These are phyloP conservation scores for Farysia itapuensis DNA, from an alignment of 1,284 basidiomycete genomes.

Conservation along the genomic window DNA sequence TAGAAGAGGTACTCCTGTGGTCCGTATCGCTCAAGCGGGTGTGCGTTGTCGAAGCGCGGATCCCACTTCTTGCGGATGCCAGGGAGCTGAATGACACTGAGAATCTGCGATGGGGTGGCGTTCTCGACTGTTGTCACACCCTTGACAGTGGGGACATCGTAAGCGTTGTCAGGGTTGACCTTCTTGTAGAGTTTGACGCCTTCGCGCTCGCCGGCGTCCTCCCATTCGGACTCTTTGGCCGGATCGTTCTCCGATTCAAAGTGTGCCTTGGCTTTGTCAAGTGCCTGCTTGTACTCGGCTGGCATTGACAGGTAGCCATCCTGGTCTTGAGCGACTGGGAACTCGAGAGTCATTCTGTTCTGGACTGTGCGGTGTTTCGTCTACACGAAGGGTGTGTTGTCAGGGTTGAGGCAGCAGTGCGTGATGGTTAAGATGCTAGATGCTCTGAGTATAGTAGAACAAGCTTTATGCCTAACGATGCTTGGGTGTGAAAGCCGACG, in stretches of 20 bases:
- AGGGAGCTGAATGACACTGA: conserved; percentile 48
- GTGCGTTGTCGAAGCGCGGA: conserved; percentile 40
- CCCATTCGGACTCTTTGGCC: conserved; percentile 40
- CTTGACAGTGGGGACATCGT: conserved; percentile 45
- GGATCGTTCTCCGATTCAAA: conserved; percentile 32
- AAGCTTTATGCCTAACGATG: no score
- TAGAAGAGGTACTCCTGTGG: conserved; percentile 38
- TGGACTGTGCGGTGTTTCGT: no score
- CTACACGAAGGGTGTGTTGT: no score
- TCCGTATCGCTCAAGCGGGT: conserved; percentile 29
- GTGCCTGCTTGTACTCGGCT: conserved; percentile 31
- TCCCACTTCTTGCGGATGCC: conserved; percentile 56
- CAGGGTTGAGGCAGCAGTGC: no score
- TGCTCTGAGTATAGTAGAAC: no score
- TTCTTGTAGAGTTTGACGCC: conserved; percentile 49
- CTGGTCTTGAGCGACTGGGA: conserved; percentile 21
- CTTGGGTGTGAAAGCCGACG: no score
- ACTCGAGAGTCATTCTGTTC: conserved; percentile 53
- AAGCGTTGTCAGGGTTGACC: conserved; percentile 39
- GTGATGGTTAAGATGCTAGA: no score
- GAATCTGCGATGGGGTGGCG: conserved; percentile 46
- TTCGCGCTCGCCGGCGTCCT: conserved; percentile 44
- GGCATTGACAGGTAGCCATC: conserved; percentile 31
- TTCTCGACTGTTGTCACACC: conserved; percentile 46
- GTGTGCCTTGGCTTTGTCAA: conserved; percentile 37